A percentile compares a stretch with the other conserved stretches of the same genome.
These are phyloP conservation scores for Prunus armeniaca DNA, from an alignment of 306 rosid genomes.

Conservation along the genomic window DNA sequence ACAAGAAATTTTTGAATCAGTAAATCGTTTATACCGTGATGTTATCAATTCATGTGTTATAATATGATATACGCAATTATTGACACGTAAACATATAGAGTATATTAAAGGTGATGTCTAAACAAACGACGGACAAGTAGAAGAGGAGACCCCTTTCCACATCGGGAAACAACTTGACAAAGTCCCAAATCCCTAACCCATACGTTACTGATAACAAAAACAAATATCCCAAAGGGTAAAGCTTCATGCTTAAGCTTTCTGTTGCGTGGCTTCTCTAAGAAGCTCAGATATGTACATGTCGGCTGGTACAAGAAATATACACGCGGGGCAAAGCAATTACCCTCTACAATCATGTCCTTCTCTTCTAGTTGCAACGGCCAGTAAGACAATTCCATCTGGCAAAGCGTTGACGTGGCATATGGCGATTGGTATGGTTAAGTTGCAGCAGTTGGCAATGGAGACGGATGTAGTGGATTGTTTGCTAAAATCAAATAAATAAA, in stretches of 20 bases:
- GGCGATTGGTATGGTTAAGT: background rate
- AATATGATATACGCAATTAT: no score
- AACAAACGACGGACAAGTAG: background rate
- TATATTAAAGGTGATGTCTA: no score
- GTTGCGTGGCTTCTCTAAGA: slow-evolving; percentile 61
- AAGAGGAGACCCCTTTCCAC: background rate
- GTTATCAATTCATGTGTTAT: no score
- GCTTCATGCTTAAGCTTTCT: slow-evolving; percentile 50
- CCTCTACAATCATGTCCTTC: slow-evolving; percentile 5
- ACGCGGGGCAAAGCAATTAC: background rate
- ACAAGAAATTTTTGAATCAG: no score
- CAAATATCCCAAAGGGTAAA: background rate
- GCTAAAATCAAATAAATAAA: background rate
- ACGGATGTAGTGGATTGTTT: background rate
- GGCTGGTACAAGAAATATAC: slow-evolving; percentile 21
- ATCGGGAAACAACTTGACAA: slow-evolving; percentile 14
- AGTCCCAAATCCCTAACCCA: slow-evolving; percentile 26
- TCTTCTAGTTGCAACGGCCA: background rate
- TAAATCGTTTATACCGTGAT: no score
- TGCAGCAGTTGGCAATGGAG: background rate
- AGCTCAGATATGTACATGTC: slow-evolving; percentile 37
- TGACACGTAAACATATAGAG: accelerated
- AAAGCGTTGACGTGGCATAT: background rate
- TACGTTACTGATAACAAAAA: slow-evolving; percentile 29
- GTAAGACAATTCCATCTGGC: background rate